Conservation (phyloP, 2,329 filamentous ascomycete genomes). For the Onygenales sp. region DNA sequence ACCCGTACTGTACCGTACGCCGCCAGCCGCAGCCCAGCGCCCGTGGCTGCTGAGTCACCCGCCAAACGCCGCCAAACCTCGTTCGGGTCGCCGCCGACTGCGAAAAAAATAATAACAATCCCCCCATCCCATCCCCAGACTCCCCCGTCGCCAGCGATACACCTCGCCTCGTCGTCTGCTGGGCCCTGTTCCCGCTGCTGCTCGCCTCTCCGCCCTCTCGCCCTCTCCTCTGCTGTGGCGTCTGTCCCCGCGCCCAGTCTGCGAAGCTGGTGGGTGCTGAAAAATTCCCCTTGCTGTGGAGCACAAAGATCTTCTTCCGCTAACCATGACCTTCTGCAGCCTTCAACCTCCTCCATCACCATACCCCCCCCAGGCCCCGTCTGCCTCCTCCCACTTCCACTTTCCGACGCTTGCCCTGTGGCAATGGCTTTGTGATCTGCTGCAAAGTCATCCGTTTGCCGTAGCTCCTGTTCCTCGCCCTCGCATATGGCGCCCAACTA, state of each 20-base stretch:
- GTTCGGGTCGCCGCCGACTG: background rate
- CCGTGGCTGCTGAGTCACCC: background rate
- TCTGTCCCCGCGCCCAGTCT: no score
- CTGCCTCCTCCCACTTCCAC: background rate
- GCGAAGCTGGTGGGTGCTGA: background rate
- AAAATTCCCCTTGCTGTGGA: conserved; percentile 1
- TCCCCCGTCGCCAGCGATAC: no score
- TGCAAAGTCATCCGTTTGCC: conserved; percentile 12
- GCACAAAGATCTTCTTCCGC: background rate
- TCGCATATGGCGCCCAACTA: conserved; percentile 33
- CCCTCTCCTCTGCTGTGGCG: no score
- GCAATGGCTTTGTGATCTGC: conserved; percentile 29
- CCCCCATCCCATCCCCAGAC: no score
- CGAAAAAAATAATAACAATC: background rate
- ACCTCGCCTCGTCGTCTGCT: no score
- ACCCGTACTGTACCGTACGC: background rate
- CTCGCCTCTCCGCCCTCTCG: no score
- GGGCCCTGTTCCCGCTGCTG: no score
- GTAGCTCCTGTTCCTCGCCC: conserved; percentile 12
- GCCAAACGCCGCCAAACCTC: background rate
- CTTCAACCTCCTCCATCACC: background rate
- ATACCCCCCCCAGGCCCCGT: background rate
- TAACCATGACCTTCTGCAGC: background rate
- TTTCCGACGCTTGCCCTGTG: background rate
- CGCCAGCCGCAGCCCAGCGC: background rate